Percentiles rank a stretch among this genome's conserved stretches.
phyloP scores from a whole-genome alignment of 768 basidiomycete genomes.

The Xanthoconium purpureum region DNA sequence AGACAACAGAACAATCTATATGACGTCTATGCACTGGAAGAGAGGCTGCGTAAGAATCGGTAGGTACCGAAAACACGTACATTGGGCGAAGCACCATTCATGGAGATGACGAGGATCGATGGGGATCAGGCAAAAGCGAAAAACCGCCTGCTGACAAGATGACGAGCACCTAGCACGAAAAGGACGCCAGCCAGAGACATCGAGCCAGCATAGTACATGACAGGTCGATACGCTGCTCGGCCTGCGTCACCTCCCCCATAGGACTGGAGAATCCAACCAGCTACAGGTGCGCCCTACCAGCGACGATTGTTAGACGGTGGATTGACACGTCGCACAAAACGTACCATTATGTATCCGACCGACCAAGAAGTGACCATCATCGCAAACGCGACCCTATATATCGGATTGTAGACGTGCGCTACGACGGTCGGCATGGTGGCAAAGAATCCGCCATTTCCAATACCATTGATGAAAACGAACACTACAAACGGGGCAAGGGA shows the following conservation, averaged over 20 bases:
- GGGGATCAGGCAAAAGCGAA: conserved; percentile 14
- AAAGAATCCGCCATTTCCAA: conserved; percentile 34
- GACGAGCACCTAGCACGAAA: conserved; percentile 15
- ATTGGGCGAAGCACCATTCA: background rate
- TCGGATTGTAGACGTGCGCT: conserved; percentile 20
- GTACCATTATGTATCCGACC: background rate
- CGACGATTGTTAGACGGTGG: background rate
- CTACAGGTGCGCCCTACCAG: conserved; percentile 29
- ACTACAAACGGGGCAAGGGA: conserved; percentile 18
- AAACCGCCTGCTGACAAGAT: conserved; percentile 5
- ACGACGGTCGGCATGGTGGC: conserved; percentile 34
- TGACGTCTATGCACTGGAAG: background rate
- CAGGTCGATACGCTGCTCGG: conserved; percentile 26
- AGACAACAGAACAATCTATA: too few relatives aligned
- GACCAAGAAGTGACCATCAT: conserved; percentile 25
- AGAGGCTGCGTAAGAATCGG: background rate
- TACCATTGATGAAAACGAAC: conserved; percentile 28
- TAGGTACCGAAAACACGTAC: background rate
- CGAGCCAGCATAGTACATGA: conserved; percentile 30
- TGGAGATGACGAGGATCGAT: background rate
- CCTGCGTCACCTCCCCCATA: conserved; percentile 24
- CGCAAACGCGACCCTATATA: conserved; percentile 25
- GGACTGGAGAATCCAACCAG: conserved; percentile 27
- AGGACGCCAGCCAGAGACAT: conserved; percentile 25
- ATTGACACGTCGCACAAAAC: background rate